A percentile compares a stretch with the other conserved stretches of the same genome.
These are phyloP conservation scores for Borovskyia barvae DNA, from an alignment of 208 protist genomes.

Conservation along the genomic window DNA sequence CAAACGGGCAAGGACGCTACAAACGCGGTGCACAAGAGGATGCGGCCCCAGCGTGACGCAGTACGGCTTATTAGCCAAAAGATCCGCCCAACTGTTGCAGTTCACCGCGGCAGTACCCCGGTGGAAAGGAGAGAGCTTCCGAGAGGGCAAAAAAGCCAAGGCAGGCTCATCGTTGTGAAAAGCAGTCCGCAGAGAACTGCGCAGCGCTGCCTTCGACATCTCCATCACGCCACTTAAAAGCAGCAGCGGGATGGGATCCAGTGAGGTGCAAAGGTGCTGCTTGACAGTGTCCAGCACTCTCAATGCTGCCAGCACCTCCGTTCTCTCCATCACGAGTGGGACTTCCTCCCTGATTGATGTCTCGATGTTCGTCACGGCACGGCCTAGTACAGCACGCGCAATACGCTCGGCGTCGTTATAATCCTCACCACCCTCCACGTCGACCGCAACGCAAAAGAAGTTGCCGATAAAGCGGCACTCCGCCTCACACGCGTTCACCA, in stretches of 20 bases:
- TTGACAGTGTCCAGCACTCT: slow-evolving; percentile 71
- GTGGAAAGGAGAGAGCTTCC: slow-evolving; percentile 46
- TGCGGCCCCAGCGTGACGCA: slow-evolving; percentile 61
- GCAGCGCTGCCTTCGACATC: slow-evolving; percentile 59
- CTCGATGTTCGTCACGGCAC: slow-evolving; percentile 37
- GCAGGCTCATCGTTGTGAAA: slow-evolving; percentile 61
- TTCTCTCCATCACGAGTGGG: slow-evolving; percentile 48
- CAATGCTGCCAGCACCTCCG: slow-evolving; percentile 58
- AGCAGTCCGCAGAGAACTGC: slow-evolving; percentile 40
- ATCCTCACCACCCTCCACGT: slow-evolving; percentile 44
- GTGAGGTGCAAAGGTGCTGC: slow-evolving; percentile 72
- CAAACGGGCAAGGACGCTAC: slow-evolving; percentile 52
- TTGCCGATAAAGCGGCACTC: slow-evolving; percentile 80
- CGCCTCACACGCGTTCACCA: slow-evolving; percentile 55
- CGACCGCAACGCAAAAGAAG: slow-evolving; percentile 69
- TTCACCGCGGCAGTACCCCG: slow-evolving; percentile 11
- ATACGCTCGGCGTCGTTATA: slow-evolving; percentile 57
- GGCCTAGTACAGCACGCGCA: slow-evolving; percentile 48
- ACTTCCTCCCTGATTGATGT: slow-evolving; percentile 39
- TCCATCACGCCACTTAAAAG: slow-evolving; percentile 81
- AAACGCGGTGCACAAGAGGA: slow-evolving; percentile 45
- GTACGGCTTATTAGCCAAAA: slow-evolving; percentile 42
- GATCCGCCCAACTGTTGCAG: slow-evolving; percentile 13
- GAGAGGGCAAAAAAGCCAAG: slow-evolving; percentile 35
- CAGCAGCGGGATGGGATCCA: slow-evolving; percentile 78